phyloP scores from a whole-genome alignment of 257 asterid genomes.

The Nemophila menziesii region DNA sequence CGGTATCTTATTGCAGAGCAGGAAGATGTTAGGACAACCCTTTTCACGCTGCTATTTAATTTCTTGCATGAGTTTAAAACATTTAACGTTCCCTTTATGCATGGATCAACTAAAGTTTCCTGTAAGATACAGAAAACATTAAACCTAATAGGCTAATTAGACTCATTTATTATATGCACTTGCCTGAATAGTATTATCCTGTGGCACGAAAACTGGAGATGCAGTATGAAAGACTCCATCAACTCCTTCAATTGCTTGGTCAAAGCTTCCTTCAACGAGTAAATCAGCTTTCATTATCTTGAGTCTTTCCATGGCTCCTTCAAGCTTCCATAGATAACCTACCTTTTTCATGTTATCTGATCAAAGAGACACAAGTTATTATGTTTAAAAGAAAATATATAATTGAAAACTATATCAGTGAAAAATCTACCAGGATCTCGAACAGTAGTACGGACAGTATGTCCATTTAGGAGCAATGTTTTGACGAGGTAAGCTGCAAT shows the following conservation, averaged over 20 bases:
- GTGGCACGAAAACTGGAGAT: constrained; percentile 65
- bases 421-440: constrained; percentile 54
- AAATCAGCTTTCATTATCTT: constrained; percentile 63
- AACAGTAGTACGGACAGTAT: constrained; percentile 56
- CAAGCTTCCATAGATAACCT: constrained; percentile 56
- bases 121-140: constrained; percentile 17
- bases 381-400: neutral
- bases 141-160: neutral
- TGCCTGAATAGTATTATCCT: constrained; percentile 52
- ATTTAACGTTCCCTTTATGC: constrained; percentile 67
- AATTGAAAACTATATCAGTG: neutral
- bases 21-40: constrained; percentile 88
- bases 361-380: neutral
- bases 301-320: constrained; percentile 86
- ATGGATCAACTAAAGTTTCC: constrained; percentile 73
- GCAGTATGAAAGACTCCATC: constrained; percentile 93
- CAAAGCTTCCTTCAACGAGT: constrained; percentile 68
- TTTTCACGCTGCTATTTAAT: constrained; percentile 36
- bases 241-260: constrained; percentile 64
- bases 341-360: constrained; percentile 53
- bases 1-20: constrained; percentile 77
- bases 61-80: constrained; percentile 76
- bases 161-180: constrained; percentile 4
- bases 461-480: constrained; percentile 55
- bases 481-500: constrained; percentile 73